Evolutionary conservation across 2,329 filamentous ascomycete species (phyloP).

Genomic region (Cytospora leucostoma): DNA sequence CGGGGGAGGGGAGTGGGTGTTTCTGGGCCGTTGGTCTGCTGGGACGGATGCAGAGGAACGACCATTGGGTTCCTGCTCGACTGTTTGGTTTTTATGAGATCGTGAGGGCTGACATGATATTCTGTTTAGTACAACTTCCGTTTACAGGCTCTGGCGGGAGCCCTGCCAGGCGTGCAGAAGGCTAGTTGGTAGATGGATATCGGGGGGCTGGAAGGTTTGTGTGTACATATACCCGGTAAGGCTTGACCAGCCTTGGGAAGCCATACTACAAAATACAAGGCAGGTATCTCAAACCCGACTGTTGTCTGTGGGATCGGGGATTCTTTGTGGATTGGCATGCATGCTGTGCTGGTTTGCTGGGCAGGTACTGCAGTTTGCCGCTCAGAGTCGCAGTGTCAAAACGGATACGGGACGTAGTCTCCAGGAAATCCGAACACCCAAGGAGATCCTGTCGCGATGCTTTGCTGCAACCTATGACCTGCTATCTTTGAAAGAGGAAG

Average conservation of each 20-base stretch:
- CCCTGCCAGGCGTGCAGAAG: constrained; percentile 90
- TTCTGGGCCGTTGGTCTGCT: neutral
- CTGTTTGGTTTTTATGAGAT: neutral
- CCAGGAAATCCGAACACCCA: neutral
- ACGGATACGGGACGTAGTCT: neutral
- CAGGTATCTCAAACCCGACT: neutral
- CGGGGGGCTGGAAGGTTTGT: neutral
- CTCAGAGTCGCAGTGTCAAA: neutral
- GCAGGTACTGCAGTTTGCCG: neutral
- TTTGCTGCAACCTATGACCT: neutral
- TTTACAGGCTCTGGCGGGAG: constrained; percentile 80
- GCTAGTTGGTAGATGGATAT: constrained; percentile 77
- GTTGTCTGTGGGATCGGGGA: neutral
- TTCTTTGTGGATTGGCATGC: neutral
- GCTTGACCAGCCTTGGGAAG: neutral
- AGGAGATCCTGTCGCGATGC: neutral
- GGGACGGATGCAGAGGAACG: too few relatives aligned
- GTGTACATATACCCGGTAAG: neutral
- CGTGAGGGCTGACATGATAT: constrained; percentile 34
- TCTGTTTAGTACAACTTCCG: constrained; percentile 81
- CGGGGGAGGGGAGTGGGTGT: neutral
- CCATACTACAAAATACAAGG: neutral
- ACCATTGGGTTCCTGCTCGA: too few relatives aligned
- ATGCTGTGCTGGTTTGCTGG: neutral
- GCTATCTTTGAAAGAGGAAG: neutral